Evolutionary conservation across 345 rosid genomes (phyloP), one percentile per base, ranked within the genome.

Genomic region (Eucalyptus sp.): DNA sequence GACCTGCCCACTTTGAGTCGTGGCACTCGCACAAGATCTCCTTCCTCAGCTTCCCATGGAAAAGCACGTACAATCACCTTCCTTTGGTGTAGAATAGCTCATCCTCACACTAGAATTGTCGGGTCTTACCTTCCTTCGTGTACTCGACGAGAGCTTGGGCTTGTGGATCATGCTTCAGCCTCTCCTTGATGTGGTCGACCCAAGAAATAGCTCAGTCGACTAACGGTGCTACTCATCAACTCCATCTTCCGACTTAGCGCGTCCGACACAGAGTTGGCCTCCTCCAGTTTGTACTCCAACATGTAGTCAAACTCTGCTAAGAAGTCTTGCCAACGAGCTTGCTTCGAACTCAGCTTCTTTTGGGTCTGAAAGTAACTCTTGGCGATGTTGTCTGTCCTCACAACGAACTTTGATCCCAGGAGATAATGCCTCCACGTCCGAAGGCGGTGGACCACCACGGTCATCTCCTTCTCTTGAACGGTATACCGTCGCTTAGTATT

Each of bases 251-350:
- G 0, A 50, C 52, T 14, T 0, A 50, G 17, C 0, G 17, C 52
- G 2, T 50, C 7, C 5, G 17, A 3, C 52, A 50, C 3, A 0
- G 0, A 50, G 52, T 50, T 50, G 14, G 52, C 17, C 52, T 50
- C 5, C 14, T 17, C 14, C 1, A 0, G 0, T 1, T 50, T 50
- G 52, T 14, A 50, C 5, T 14, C 17, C 52, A 50, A 4, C 6
- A 1, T 3, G 0, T 14, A 50, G 52, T 5, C 7, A 0, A 50
- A 50, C 17, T 50, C 0, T 16, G 7, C 52, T 4, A 50, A 4
- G 52, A 50, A 14, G 14, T 50, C 52, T 14, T 50, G 52, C 52
- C 52, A 50, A 14, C 17, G 17, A 50, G 52, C 17, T 50, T 50
- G 52, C 52, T 50, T 5, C 1, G 7, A 0, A 50, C 17, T 50